Evolutionary conservation across 768 basidiomycete species (phyloP).

Genomic region (Termitomyces sp.): DNA sequence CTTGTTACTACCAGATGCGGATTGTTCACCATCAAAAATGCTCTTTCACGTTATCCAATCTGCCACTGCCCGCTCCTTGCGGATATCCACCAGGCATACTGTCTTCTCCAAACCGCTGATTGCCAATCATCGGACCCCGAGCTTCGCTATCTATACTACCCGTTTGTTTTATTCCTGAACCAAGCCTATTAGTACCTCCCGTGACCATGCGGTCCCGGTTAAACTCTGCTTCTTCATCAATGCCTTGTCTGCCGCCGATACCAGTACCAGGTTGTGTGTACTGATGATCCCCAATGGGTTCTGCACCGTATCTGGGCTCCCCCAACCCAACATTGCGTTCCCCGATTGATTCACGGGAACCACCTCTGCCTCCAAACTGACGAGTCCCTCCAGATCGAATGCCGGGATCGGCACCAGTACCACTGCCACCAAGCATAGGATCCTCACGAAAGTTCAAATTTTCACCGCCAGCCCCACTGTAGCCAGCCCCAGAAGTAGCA

Average conservation of each 20-base stretch:
- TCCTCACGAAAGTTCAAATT: constrained; percentile 8
- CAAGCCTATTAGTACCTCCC: not conserved
- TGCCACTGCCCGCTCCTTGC: not conserved
- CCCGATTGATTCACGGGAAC: constrained; percentile 3
- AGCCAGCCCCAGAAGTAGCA: not conserved
- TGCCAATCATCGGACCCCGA: not conserved
- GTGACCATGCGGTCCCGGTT: constrained; percentile 2
- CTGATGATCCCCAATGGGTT: not conserved
- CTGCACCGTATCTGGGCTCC: constrained; percentile 3
- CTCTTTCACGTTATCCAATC: not conserved
- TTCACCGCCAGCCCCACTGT: constrained; percentile 9
- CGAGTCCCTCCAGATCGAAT: constrained; percentile 3
- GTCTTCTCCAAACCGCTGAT: not conserved
- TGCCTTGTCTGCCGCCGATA: constrained; percentile 5
- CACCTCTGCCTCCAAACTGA: not conserved
- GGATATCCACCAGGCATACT: constrained; percentile 12
- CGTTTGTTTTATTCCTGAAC: not conserved
- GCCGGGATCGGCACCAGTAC: constrained; percentile 4
- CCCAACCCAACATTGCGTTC: not conserved
- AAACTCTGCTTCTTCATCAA: not conserved
- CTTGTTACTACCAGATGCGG: not conserved
- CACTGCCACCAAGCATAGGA: constrained; percentile 6
- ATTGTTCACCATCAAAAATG: not conserved
- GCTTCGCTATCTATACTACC: not conserved
- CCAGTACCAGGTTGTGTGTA: constrained; percentile 6